These are phyloP conservation scores for Apiotrichum domesticum DNA, from an alignment of 1,284 basidiomycete species.

Conservation along the genomic window DNA sequence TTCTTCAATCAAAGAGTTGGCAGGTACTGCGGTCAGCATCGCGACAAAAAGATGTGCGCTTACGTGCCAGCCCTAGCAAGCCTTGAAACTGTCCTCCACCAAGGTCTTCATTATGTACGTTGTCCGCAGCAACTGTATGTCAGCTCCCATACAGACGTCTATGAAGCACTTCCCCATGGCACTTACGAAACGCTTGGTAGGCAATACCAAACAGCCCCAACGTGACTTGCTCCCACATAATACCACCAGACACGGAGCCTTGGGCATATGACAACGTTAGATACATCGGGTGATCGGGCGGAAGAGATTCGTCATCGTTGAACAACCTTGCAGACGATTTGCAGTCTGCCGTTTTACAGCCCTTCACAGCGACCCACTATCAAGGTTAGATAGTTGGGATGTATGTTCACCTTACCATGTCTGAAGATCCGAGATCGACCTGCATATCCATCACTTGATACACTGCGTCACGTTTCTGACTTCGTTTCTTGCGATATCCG, in stretches of 20 bases:
- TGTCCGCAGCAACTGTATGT: constrained; percentile 29
- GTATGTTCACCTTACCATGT: constrained; percentile 32
- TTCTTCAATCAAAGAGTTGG: constrained; percentile 38
- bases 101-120: constrained; percentile 37
- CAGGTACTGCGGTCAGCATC: constrained; percentile 26
- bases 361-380: constrained; percentile 41
- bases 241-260: constrained; percentile 36
- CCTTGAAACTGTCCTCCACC: constrained; percentile 38
- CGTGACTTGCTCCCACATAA: constrained; percentile 44
- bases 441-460: constrained; percentile 34
- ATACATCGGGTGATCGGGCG: constrained; percentile 20
- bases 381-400: background rate
- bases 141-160: background rate
- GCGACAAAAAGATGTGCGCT: constrained; percentile 7
- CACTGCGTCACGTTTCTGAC: background rate
- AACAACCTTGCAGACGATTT: constrained; percentile 26
- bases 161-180: too few relatives aligned
- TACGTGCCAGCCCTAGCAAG: constrained; percentile 41
- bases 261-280: constrained; percentile 32
- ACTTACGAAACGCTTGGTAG: constrained; percentile 43
- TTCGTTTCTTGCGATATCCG: background rate
- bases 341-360: constrained; percentile 36
- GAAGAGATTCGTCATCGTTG: constrained; percentile 31
- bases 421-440: constrained; percentile 45
- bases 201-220: constrained; percentile 40